phyloP scores from a whole-genome alignment of 2,329 filamentous ascomycete genomes.

The Penicillium sp. region DNA sequence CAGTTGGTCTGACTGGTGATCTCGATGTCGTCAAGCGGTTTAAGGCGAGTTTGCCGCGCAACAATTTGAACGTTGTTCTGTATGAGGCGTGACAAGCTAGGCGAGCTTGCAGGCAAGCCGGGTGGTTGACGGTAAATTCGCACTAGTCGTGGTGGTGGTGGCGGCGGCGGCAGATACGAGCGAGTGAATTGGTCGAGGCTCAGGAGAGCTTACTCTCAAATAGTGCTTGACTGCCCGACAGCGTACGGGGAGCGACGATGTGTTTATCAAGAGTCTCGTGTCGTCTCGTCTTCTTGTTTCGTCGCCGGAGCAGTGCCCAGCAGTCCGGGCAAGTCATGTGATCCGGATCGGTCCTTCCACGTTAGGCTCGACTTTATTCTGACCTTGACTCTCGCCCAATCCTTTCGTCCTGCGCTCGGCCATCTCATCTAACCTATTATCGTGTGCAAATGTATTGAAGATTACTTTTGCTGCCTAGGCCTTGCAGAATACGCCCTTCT shows the following conservation, averaged over 20 bases:
- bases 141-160: background rate
- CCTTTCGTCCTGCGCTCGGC: no score
- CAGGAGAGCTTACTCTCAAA: background rate
- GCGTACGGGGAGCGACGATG: background rate
- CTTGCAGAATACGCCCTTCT: no score
- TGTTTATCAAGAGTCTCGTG: background rate
- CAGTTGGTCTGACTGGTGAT: background rate
- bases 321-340: background rate
- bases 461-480: no score
- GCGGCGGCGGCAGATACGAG: conserved; percentile 6
- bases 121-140: background rate
- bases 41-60: background rate
- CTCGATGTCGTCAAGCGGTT: background rate
- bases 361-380: background rate
- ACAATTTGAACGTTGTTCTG: background rate
- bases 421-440: no score
- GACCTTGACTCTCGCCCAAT: no score
- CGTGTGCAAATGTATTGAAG: no score
- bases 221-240: background rate
- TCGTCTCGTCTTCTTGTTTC: no score
- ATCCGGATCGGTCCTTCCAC: background rate
- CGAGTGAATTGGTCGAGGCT: background rate
- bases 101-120: background rate
- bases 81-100: background rate
- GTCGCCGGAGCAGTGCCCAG: background rate